Percentiles rank a stretch among this genome's conserved stretches.
Evolutionary conservation across 2,329 filamentous ascomycete genomes (phyloP).

Genomic region (Dothidotthia symphoricarpi): DNA sequence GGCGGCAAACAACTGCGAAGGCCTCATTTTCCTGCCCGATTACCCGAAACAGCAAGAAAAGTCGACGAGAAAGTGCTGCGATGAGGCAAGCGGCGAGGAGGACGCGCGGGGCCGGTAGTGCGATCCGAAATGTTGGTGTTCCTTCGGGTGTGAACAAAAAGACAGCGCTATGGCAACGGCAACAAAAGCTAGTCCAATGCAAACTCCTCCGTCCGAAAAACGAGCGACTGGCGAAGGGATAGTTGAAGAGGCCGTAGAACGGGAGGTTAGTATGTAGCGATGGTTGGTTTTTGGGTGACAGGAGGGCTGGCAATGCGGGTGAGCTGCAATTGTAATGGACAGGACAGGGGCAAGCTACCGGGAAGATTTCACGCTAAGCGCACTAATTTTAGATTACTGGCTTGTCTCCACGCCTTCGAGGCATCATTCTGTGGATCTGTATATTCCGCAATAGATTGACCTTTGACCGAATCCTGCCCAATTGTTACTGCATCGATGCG

Average conservation of each 20-base stretch:
- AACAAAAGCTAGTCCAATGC: conserved; percentile 11
- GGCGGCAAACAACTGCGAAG: conserved; percentile 41
- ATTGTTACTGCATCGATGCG: too few relatives aligned
- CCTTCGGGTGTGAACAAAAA: conserved; percentile 27
- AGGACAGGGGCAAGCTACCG: too few relatives aligned
- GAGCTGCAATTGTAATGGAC: too few relatives aligned
- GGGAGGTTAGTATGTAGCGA: conserved; percentile 1
- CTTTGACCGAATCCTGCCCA: too few relatives aligned
- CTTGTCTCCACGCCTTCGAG: too few relatives aligned
- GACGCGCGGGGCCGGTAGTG: conserved; percentile 19
- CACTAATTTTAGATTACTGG: too few relatives aligned
- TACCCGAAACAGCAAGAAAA: conserved; percentile 3
- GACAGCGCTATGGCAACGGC: conserved; percentile 15
- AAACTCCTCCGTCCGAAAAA: conserved; percentile 29
- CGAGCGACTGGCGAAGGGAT: conserved; percentile 39
- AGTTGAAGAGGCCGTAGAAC: conserved; percentile 4
- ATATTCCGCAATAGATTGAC: too few relatives aligned
- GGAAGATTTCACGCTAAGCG: too few relatives aligned
- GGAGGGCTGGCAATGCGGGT: conserved; percentile 5
- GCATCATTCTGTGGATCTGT: too few relatives aligned
- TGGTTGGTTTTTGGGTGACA: conserved; percentile 4
- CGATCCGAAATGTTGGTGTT: conserved; percentile 23
- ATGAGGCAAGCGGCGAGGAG: conserved; percentile 15
- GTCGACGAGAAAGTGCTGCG: conserved; percentile 8
- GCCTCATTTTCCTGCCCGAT: conserved; percentile 31